phyloP scores from a whole-genome alignment of 495 filamentous ascomycete genomes.

The Cairneyella variabilis region DNA sequence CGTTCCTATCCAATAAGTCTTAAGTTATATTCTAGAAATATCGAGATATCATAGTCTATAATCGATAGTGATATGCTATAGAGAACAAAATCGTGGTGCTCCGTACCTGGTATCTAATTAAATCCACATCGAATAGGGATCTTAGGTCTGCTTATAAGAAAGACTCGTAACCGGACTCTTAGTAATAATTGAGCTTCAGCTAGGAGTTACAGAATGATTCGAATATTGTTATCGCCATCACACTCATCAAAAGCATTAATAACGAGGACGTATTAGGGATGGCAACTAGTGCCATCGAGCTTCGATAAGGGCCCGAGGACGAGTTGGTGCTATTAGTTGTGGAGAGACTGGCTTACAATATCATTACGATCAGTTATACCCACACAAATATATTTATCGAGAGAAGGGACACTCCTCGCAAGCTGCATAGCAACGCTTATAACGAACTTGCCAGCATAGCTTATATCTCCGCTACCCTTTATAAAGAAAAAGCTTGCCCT shows the following conservation, averaged over 20 bases:
- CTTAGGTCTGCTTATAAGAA: constrained; percentile 32
- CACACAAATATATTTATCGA: constrained; percentile 8
- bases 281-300: constrained; percentile 32
- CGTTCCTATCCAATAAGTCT: constrained; percentile 7
- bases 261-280: constrained; percentile 9
- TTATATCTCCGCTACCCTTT: constrained; percentile 18
- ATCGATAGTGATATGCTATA: constrained; percentile 2
- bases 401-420: not conserved
- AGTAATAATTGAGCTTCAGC: constrained; percentile 19
- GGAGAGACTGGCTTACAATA: constrained; percentile 16
- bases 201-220: constrained; percentile 21
- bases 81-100: constrained; percentile 5
- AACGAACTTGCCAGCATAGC: constrained; percentile 19
- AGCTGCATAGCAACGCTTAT: constrained; percentile 16
- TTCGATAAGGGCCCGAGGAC: constrained; percentile 20
- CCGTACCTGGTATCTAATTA: constrained; percentile 7
- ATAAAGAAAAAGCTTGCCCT: constrained; percentile 10
- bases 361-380: constrained; percentile 14
- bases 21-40: constrained; percentile 13
- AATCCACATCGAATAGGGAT: constrained; percentile 19
- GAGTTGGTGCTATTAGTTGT: constrained; percentile 21
- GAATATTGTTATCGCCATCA: constrained; percentile 20
- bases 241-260: constrained; percentile 26
- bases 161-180: constrained; percentile 17
- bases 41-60: constrained; percentile 5